Percentiles rank a stretch among this genome's conserved stretches.
Conservation (phyloP, 2,329 filamentous ascomycete species). For the Hypoxylon sp. region DNA sequence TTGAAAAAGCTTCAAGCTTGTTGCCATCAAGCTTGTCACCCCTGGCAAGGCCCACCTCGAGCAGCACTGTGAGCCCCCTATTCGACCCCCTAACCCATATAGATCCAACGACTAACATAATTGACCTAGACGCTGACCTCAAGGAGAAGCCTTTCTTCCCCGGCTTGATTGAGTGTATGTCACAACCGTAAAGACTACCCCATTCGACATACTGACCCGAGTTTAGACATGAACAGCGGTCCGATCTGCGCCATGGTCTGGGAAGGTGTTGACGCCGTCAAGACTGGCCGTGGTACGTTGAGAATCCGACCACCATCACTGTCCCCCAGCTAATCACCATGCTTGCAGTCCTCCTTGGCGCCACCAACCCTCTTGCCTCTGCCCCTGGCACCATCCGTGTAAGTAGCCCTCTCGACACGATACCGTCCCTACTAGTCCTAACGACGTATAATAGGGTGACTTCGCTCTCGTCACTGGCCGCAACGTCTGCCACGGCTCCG, state of each 20-base stretch:
- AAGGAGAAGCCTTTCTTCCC: slow-evolving; percentile 96
- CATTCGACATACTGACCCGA: slow-evolving; percentile 30
- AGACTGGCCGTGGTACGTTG: slow-evolving; percentile 89
- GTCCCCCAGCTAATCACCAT: slow-evolving; percentile 24
- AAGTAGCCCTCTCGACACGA: slow-evolving; percentile 68
- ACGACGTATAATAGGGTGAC: slow-evolving; percentile 65
- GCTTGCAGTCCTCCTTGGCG: slow-evolving; percentile 83
- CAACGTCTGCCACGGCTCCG: slow-evolving; percentile 99
- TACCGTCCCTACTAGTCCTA: not conserved
- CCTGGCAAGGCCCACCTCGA: slow-evolving; percentile 96
- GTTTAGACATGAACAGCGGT: slow-evolving; percentile 91
- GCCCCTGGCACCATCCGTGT: slow-evolving; percentile 97
- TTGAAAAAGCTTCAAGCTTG: slow-evolving; percentile 88
- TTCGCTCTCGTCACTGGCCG: slow-evolving; percentile 89
- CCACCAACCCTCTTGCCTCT: slow-evolving; percentile 97
- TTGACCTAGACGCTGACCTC: slow-evolving; percentile 79
- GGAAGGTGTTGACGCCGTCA: slow-evolving; percentile 98
- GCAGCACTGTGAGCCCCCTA: slow-evolving; percentile 80
- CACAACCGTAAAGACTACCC: slow-evolving; percentile 6
- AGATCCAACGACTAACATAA: slow-evolving; percentile 46
- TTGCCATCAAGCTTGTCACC: slow-evolving; percentile 93
- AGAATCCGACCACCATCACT: not conserved
- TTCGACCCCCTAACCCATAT: slow-evolving; percentile 4
- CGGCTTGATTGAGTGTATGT: slow-evolving; percentile 89
- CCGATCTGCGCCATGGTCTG: slow-evolving; percentile 99